Evolutionary conservation across 805 yeast species (phyloP).

Genomic region (Kazachstania kunashirensis): DNA sequence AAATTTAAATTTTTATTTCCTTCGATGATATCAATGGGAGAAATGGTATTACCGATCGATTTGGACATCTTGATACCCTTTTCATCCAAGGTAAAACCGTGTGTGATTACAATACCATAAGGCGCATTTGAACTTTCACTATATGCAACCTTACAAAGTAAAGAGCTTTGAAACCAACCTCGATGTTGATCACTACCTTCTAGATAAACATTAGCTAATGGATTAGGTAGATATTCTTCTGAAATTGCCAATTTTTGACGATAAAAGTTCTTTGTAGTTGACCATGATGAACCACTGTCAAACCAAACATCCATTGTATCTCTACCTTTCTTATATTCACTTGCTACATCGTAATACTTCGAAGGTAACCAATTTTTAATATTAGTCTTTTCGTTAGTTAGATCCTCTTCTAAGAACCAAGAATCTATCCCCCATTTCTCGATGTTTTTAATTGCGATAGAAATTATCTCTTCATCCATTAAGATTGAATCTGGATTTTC

Average conservation of each 20-base stretch:
- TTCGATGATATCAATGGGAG: conserved; percentile 56
- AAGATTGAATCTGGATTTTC: conserved; percentile 51
- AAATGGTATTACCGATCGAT: conserved; percentile 72
- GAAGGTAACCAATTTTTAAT: conserved; percentile 60
- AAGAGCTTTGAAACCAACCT: conserved; percentile 97
- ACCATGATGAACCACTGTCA: conserved; percentile 94
- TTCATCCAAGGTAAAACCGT: conserved; percentile 86
- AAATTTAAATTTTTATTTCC: conserved; percentile 43
- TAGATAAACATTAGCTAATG: conserved; percentile 70
- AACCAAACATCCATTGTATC: conserved; percentile 99
- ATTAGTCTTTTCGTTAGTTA: conserved; percentile 35
- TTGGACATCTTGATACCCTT: conserved; percentile 89
- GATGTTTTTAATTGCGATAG: conserved; percentile 48
- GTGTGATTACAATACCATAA: conserved; percentile 69
- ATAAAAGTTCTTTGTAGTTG: conserved; percentile 30
- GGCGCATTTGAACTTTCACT: conserved; percentile 42
- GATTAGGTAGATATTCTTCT: conserved; percentile 27
- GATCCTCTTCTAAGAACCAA: conserved; percentile 54
- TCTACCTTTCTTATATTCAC: conserved; percentile 48
- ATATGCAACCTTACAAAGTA: conserved; percentile 62
- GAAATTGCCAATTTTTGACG: conserved; percentile 28
- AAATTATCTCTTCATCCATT: conserved; percentile 46
- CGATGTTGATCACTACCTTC: conserved; percentile 99
- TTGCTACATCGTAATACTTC: conserved; percentile 33
- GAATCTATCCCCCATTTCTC: conserved; percentile 53